A percentile compares a stretch with the other conserved stretches of the same genome.
These are phyloP conservation scores for Saturnispora silvae DNA, from an alignment of 805 yeast species.

Conservation along the genomic window DNA sequence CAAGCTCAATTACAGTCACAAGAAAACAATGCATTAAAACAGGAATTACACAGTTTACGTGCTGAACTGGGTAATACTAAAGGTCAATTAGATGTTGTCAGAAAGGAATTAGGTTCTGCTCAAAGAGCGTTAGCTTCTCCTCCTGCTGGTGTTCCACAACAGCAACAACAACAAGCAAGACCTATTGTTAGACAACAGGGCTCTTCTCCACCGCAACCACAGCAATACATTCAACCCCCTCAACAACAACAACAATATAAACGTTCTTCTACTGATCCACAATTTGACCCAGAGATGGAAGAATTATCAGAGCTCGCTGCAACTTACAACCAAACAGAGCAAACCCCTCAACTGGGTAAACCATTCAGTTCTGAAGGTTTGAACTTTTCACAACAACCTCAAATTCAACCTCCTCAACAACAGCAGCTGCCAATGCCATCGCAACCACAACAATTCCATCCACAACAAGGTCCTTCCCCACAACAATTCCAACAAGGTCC, in stretches of 20 bases:
- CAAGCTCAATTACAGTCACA: no score
- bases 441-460: constrained; percentile 9
- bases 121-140: constrained; percentile 15
- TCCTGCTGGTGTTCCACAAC: constrained; percentile 1
- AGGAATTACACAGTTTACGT: background rate
- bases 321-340: constrained; percentile 21
- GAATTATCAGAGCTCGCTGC: constrained; percentile 25
- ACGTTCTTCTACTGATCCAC: constrained; percentile 14
- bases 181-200: constrained; percentile 1
- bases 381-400: background rate
- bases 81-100: background rate
- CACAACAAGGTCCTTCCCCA: constrained; percentile 11
- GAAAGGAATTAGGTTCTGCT: constrained; percentile 1
- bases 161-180: background rate
- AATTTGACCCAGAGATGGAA: constrained; percentile 22
- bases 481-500: constrained; percentile 13
- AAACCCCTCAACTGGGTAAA: constrained; percentile 15
- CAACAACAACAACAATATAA: background rate
- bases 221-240: constrained; percentile 10
- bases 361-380: constrained; percentile 1
- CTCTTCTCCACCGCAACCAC: constrained; percentile 7
- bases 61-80: background rate
- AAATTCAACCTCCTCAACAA: constrained; percentile 2
- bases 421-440: constrained; percentile 5
- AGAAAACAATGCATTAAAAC: background rate